Conservation (phyloP, 2,329 filamentous ascomycete species). For the Pseudonectria foliicola region DNA sequence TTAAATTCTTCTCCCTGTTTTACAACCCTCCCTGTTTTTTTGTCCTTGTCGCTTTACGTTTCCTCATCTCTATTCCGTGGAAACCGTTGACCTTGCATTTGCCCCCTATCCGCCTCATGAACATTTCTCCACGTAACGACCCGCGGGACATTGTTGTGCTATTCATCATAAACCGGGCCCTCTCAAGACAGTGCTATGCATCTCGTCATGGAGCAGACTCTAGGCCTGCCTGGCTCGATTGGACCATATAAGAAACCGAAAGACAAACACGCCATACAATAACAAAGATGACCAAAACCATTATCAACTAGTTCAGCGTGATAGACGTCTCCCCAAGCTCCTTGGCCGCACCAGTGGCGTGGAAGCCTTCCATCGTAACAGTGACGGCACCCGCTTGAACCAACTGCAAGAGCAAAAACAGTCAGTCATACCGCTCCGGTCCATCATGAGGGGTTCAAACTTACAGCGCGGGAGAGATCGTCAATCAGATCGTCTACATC, state of each 20-base stretch:
- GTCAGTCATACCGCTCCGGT: neutral
- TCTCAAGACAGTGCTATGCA: too few species aligned
- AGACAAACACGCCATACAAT: too few species aligned
- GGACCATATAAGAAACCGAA: too few species aligned
- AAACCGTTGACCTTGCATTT: too few species aligned
- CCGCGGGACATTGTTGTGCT: too few species aligned
- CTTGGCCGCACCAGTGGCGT: constrained; percentile 44
- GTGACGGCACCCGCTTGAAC: constrained; percentile 92
- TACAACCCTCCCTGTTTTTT: too few species aligned
- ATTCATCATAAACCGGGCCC: too few species aligned
- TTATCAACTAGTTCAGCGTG: constrained; percentile 10
- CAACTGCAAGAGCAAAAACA: constrained; percentile 47
- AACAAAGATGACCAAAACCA: neutral
- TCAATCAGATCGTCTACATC: constrained; percentile 88
- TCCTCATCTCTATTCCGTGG: neutral
- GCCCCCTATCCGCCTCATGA: too few species aligned
- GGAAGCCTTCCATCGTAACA: constrained; percentile 75
- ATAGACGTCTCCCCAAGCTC: constrained; percentile 26
- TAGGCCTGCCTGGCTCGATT: too few species aligned
- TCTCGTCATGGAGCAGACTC: too few species aligned
- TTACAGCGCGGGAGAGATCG: constrained; percentile 82
- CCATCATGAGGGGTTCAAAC: constrained; percentile 29
- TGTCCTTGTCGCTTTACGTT: neutral
- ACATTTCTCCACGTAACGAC: too few species aligned
- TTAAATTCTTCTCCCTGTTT: neutral